Evolutionary conservation across 345 rosid species (phyloP), one percentile per base, ranked within the genome.

Genomic region (Syzygium oleosum): DNA sequence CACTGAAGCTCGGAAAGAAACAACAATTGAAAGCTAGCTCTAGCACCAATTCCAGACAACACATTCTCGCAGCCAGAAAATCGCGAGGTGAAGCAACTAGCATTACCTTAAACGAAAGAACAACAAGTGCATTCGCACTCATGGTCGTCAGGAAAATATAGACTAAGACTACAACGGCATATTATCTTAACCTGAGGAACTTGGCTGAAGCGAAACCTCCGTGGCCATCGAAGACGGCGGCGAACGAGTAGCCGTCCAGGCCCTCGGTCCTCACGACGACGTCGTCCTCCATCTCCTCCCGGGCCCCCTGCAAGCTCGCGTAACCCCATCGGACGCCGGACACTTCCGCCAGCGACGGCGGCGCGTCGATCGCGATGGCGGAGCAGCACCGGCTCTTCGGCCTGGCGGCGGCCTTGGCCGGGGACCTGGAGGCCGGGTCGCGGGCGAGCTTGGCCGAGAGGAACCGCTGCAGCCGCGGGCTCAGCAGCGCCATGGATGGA

Each of bases 231-330:
- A 95, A 93, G 78, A 97, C 95, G 1, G 98, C 99, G 5, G 99
- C 98, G 80, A 94, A 97, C 12, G 98, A 94, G 98, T 95, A 97
- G 51, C 92, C 97, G 38, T 95, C 94, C 31, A 96, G 92, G 63
- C 94, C 98, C 4, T 95, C 98, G 8, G 98, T 91, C 83, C 95
- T 94, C 84, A 97, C 87, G 29, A 93, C 92, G 86, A 95, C 87
- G 46, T 89, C 94, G 68, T 97, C 99, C 90, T 97, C 99, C 99
- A 95, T 97, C 91, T 95, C 99, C 11, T 97, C 98, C 34, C 99
- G 94, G 6, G 61, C 52, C n/a, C 99, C 99, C 91, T 97, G 98
- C 87, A 95, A 84, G 89, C 93, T 93, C 31, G 94, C 87, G 87
- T 90, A 94, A 2, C 99, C 99, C 95, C 95, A 95, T 22, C 98